Percentiles rank a stretch among this genome's conserved stretches.
Conservation (phyloP, 2,329 filamentous ascomycete genomes). For the Cladophialophora exuberans region DNA sequence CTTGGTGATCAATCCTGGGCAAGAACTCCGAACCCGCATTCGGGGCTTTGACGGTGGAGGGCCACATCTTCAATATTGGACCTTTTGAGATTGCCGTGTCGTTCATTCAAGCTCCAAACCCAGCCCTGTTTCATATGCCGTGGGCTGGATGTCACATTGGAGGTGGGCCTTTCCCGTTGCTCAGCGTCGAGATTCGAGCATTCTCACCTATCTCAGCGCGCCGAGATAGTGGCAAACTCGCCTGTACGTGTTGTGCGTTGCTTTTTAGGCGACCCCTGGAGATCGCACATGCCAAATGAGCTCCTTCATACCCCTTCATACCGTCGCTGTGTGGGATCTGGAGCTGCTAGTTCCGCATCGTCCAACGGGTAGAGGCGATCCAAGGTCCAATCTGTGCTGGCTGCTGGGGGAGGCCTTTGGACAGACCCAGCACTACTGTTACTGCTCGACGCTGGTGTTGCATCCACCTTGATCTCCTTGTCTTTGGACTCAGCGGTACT, state of each 20-base stretch:
- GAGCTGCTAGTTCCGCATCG: constrained; percentile 24
- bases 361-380: constrained; percentile 33
- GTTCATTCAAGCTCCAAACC: too few species aligned
- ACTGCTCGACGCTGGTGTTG: constrained; percentile 21
- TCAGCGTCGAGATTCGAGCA: too few species aligned
- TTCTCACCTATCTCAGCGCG: neutral
- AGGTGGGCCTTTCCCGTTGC: too few species aligned
- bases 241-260: constrained; percentile 1
- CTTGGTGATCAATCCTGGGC: too few species aligned
- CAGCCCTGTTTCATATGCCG: too few species aligned
- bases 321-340: constrained; percentile 19
- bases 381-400: constrained; percentile 24
- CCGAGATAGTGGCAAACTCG: neutral
- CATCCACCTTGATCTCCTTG: constrained; percentile 20
- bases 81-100: too few species aligned
- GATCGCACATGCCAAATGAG: neutral
- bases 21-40: too few species aligned
- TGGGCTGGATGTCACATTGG: too few species aligned
- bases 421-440: constrained; percentile 23
- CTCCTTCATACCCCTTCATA: constrained; percentile 18
- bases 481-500: constrained; percentile 2
- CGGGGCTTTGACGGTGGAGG: too few species aligned
- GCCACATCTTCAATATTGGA: too few species aligned
- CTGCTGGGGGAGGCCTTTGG: constrained; percentile 6
- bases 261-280: neutral